A percentile compares a stretch with the other conserved stretches of the same genome.
Conservation (phyloP, 768 basidiomycete species). For the Russula sp. region DNA sequence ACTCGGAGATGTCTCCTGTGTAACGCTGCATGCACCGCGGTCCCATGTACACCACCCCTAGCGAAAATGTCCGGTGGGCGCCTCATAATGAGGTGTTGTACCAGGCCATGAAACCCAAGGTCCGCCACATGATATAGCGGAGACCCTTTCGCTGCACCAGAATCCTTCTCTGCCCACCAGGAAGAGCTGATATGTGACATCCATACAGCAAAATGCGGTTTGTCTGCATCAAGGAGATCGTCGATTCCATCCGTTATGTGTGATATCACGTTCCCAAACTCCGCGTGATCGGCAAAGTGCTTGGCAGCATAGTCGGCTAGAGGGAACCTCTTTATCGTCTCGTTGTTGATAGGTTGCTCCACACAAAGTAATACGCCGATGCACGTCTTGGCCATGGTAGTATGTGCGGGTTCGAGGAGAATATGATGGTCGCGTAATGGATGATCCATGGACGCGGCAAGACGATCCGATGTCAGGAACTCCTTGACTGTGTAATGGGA, state of each 20-base stretch:
- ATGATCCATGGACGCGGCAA: not conserved
- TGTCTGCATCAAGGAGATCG: not conserved
- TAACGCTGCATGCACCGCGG: not conserved
- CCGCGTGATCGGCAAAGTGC: conserved; percentile 2
- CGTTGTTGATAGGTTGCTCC: not conserved
- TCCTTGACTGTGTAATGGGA: not conserved
- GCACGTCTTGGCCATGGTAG: not conserved
- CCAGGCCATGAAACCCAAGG: not conserved
- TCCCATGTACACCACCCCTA: not conserved
- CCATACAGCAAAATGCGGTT: not conserved
- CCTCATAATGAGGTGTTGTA: not conserved
- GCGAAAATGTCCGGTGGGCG: not conserved
- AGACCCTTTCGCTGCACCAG: not conserved
- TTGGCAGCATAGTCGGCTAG: not conserved
- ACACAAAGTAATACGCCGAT: not conserved
- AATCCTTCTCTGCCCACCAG: conserved; percentile 5
- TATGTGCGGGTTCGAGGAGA: not conserved
- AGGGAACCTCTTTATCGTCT: not conserved
- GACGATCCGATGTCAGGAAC: not conserved
- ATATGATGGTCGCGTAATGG: not conserved
- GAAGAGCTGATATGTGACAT: not conserved
- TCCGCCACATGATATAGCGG: not conserved
- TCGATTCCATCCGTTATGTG: not conserved
- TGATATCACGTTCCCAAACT: conserved; percentile 3
- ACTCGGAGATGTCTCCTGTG: not conserved